Conservation (phyloP, 352 stramenopile species). For the Phytophthora aleatoria region DNA sequence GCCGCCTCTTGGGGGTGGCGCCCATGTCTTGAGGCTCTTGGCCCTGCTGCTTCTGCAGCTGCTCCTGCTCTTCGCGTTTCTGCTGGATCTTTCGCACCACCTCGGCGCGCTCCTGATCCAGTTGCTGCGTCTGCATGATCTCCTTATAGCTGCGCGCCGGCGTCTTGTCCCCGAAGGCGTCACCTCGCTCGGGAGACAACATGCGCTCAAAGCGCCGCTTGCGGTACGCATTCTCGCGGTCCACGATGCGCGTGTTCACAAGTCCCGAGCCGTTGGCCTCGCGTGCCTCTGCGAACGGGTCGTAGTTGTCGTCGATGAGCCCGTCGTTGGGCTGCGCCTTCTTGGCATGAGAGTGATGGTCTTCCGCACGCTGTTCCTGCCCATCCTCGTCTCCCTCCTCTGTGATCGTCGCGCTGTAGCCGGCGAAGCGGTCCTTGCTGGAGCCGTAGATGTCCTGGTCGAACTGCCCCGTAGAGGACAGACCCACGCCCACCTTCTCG, state of each 20-base stretch:
- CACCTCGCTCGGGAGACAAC: constrained; percentile 88
- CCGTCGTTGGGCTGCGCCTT: constrained; percentile 42
- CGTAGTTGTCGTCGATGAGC: constrained; percentile 83
- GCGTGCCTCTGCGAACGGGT: constrained; percentile 88
- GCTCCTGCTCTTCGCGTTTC: constrained; percentile 70
- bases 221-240: constrained; percentile 93
- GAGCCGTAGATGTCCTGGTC: constrained; percentile 73
- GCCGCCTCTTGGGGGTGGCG: constrained; percentile 62
- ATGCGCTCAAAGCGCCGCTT: constrained; percentile 91
- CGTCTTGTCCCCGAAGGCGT: constrained; percentile 89
- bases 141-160: constrained; percentile 84
- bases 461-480: constrained; percentile 71
- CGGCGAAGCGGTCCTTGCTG: constrained; percentile 53
- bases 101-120: constrained; percentile 87
- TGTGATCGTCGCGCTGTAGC: constrained; percentile 62
- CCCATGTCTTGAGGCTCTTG: constrained; percentile 33
- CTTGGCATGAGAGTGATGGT: constrained; percentile 34
- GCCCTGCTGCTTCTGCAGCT: constrained; percentile 41
- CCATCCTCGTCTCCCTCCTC: constrained; percentile 63
- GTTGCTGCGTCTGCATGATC: constrained; percentile 92
- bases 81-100: constrained; percentile 89
- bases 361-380: constrained; percentile 31
- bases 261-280: constrained; percentile 89
- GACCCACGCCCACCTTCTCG: constrained; percentile 50
- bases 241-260: constrained; percentile 94